These are phyloP conservation scores for Ceratocystis colombiana DNA, from an alignment of 2,329 filamentous ascomycete genomes.

Conservation along the genomic window DNA sequence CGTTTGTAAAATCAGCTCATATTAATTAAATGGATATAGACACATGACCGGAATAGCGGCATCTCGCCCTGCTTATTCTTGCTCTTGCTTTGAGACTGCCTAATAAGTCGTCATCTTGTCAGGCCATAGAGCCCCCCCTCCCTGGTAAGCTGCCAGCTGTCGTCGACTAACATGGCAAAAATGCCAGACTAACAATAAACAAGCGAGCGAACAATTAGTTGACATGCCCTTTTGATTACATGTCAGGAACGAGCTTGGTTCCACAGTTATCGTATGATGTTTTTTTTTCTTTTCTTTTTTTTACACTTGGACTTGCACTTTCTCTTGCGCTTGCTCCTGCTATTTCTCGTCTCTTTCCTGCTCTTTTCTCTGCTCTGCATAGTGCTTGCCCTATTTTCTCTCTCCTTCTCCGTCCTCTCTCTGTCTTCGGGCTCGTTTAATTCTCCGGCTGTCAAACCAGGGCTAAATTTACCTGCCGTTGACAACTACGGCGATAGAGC, in stretches of 20 bases:
- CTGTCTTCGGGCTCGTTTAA: conserved; percentile 7
- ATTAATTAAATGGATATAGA: too few relatives aligned
- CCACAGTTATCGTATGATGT: conserved; percentile 10
- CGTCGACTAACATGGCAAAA: background rate
- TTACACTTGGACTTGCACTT: background rate
- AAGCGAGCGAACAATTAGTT: background rate
- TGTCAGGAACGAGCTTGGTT: conserved; percentile 10
- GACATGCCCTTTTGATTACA: background rate
- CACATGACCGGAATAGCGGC: too few relatives aligned
- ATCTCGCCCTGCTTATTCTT: background rate
- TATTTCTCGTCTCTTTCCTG: background rate
- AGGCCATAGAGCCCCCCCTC: background rate
- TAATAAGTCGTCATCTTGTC: background rate
- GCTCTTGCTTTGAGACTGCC: background rate
- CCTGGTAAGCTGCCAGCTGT: background rate
- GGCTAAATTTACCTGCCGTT: conserved; percentile 5
- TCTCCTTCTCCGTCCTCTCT: background rate
- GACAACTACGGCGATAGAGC: background rate
- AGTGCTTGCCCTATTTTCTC: background rate
- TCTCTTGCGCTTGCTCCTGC: background rate
- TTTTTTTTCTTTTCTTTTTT: background rate
- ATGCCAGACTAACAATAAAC: background rate
- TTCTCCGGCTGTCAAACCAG: conserved; percentile 12
- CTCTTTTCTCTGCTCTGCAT: background rate
- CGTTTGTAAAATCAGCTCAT: too few relatives aligned